Base-by-base conservation (phyloP, 805 yeast species). In the Brettanomyces nanus region DNA sequence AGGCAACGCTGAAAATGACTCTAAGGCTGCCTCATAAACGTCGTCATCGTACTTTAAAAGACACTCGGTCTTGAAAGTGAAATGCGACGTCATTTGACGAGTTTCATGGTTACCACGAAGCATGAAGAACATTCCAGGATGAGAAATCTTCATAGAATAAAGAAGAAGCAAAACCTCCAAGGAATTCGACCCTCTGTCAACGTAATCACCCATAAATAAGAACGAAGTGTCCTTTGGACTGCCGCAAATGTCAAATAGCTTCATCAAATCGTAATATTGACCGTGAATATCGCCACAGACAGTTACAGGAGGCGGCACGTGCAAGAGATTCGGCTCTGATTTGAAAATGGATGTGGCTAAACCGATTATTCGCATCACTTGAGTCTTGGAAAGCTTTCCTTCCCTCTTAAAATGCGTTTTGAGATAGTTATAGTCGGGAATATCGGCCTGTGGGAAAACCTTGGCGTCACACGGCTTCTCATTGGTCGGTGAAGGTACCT, bases 251-350 rank as follows among this genome's bases (percentile, higher is more conserved):
- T 90, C 97, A 53, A 90, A 85, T 31, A 90, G 64, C 59, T 89
- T 87, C 75, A 89, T 69, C 48, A 90, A 68, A 59, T 90, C 98
- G 58, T 73, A 89, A 58, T 75, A 86, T 59, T 90, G 97, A 14
- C 98, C 98, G 60, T 90, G 97, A n/a, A 89, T 73, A 61, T 90
- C 97, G 40, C 98, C 98, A 63, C 97, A 87, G 3, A 90, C 87
- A 0, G 95, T 89, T 3, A 90, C 85, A 1, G 97, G 98, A 0
- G 96, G 94, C 3, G 87, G 89, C 2, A 92, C 82, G 15, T 70
- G 69, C 36, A 90, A 63, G 48, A 90, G 55, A 50, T 84, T 90
- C 5, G 95, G 94, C 53, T 90, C 97, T 28, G 61, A 55, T 11
- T 69, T 56, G 40, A 92, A 67, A 6, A 79, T 56, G 18, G 65